Conservation (phyloP, 23 red algal species). For the Agarophyton chilense region DNA sequence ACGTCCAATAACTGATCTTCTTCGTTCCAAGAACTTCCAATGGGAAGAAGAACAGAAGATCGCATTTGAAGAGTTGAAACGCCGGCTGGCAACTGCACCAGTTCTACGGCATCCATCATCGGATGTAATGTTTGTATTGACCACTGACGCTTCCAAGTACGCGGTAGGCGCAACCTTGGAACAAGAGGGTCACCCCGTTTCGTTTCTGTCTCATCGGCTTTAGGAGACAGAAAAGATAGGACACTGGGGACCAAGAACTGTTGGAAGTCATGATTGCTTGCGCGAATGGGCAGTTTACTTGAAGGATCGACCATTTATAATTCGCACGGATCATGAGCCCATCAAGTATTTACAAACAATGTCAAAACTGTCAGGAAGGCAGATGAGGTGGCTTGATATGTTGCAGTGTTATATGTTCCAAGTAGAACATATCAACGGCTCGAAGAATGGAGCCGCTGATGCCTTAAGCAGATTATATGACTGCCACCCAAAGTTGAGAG, state of each 20-base stretch:
- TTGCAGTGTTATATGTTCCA: slow-evolving; percentile 26
- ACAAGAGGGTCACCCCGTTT: slow-evolving; percentile 48
- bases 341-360: slow-evolving; percentile 46
- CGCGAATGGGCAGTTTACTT: slow-evolving; percentile 48
- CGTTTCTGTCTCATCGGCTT: slow-evolving; percentile 19
- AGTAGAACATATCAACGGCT: slow-evolving; percentile 24
- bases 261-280: slow-evolving; percentile 39
- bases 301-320: slow-evolving; percentile 31
- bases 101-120: slow-evolving; percentile 4
- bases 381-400: slow-evolving; percentile 34
- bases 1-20: slow-evolving; percentile 18
- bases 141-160: slow-evolving; percentile 29
- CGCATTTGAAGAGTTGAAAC: slow-evolving; percentile 23
- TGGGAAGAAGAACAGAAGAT: background rate
- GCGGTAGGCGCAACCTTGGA: slow-evolving; percentile 42
- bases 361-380: slow-evolving; percentile 33
- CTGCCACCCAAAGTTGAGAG: background rate
- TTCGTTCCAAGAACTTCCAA: background rate
- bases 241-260: slow-evolving; percentile 10
- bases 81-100: slow-evolving; percentile 6
- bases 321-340: slow-evolving; percentile 50
- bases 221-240: slow-evolving; percentile 21
- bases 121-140: background rate
- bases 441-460: slow-evolving; percentile 29
- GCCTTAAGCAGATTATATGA: slow-evolving; percentile 31